Conservation (phyloP, 768 basidiomycete genomes). For the Boletus barrowsii region DNA sequence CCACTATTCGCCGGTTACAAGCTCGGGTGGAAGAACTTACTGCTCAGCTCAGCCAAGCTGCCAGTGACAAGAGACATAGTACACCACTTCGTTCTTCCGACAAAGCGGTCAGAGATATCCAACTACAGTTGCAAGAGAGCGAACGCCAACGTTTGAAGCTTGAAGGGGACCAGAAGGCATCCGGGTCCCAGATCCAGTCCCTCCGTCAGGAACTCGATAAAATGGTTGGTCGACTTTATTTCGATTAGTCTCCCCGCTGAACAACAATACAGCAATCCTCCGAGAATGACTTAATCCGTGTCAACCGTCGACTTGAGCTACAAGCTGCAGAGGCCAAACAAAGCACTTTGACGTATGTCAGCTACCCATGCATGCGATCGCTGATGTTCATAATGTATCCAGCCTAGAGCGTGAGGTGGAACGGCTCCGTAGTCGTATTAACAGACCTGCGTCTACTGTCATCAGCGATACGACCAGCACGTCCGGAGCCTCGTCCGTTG, state of each 20-base stretch:
- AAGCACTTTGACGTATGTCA: conserved; percentile 59
- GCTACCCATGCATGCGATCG: not conserved
- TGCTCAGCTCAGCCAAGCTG: conserved; percentile 40
- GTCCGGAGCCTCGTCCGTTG: conserved; percentile 24
- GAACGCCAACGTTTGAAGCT: conserved; percentile 60
- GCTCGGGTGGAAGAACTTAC: conserved; percentile 70
- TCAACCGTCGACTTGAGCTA: conserved; percentile 72
- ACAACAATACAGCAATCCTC: conserved; percentile 55
- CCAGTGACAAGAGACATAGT: conserved; percentile 39
- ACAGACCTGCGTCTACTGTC: conserved; percentile 48
- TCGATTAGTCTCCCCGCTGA: not conserved
- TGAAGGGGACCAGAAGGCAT: conserved; percentile 62
- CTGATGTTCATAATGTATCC: conserved; percentile 1
- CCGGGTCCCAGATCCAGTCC: conserved; percentile 54
- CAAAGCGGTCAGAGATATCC: conserved; percentile 49
- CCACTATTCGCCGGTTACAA: conserved; percentile 58
- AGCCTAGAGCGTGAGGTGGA: conserved; percentile 71
- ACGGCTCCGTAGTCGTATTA: conserved; percentile 60
- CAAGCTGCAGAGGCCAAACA: conserved; percentile 75
- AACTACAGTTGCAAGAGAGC: conserved; percentile 54
- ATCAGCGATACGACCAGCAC: conserved; percentile 21
- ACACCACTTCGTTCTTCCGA: conserved; percentile 40
- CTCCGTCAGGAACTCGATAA: conserved; percentile 61
- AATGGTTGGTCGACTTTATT: conserved; percentile 44
- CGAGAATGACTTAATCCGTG: conserved; percentile 63